These are phyloP conservation scores for Tephrocybe sp. DNA, from an alignment of 768 basidiomycete genomes.

Conservation along the genomic window DNA sequence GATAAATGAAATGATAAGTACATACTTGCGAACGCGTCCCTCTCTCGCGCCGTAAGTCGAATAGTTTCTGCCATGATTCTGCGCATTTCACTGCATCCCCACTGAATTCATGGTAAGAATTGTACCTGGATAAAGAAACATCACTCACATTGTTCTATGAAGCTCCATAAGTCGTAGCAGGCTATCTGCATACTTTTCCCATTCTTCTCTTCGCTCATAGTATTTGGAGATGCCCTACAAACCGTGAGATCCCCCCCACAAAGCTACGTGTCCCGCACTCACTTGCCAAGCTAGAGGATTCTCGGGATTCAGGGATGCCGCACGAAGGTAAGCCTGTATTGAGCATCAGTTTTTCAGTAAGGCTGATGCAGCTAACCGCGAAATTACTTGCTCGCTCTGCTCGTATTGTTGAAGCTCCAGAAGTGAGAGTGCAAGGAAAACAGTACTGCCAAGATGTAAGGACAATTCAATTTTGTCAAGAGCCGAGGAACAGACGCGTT, in stretches of 20 bases:
- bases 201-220: slow-evolving; percentile 62
- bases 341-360: slow-evolving; percentile 14
- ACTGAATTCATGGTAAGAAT: slow-evolving; percentile 33
- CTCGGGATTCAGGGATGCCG: slow-evolving; percentile 63
- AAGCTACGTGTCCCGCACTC: slow-evolving; percentile 11
- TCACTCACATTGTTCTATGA: slow-evolving; percentile 55
- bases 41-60: slow-evolving; percentile 58
- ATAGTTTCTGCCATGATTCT: slow-evolving; percentile 73
- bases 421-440: slow-evolving; percentile 80
- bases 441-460: slow-evolving; percentile 48
- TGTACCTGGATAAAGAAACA: neutral
- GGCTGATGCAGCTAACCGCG: slow-evolving; percentile 1
- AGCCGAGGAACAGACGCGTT: slow-evolving; percentile 62
- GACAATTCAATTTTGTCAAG: neutral
- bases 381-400: slow-evolving; percentile 82
- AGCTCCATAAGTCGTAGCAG: slow-evolving; percentile 57
- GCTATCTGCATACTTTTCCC: slow-evolving; percentile 53
- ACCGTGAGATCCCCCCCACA: neutral
- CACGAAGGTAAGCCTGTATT: slow-evolving; percentile 71
- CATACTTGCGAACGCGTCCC: slow-evolving; percentile 52
- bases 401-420: slow-evolving; percentile 70
- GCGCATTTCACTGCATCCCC: slow-evolving; percentile 78
- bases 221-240: slow-evolving; percentile 69
- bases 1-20: neutral
- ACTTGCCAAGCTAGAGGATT: slow-evolving; percentile 88